Evolutionary conservation across 192 early-diverging fungal species (phyloP).

Genomic region (Coemansia sp.): DNA sequence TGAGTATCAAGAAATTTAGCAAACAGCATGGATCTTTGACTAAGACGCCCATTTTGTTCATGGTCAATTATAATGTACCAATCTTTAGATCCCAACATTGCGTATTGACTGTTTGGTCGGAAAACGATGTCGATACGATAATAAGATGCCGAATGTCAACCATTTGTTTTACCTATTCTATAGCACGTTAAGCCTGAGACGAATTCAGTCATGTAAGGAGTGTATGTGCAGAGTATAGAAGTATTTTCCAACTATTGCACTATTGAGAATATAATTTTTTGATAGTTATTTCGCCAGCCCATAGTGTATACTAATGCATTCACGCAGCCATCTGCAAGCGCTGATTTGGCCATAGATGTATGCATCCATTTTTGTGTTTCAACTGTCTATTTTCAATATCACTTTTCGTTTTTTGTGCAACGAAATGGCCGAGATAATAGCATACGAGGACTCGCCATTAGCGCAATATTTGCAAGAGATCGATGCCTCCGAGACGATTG

Average conservation of each 20-base stretch:
- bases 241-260: background rate
- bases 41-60: no score
- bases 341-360: background rate
- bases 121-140: no score
- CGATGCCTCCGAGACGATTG: conserved; percentile 15
- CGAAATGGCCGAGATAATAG: conserved; percentile 38
- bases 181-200: no score
- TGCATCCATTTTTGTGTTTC: background rate
- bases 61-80: no score
- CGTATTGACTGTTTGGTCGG: no score
- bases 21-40: no score
- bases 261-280: background rate
- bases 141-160: no score
- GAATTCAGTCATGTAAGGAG: no score
- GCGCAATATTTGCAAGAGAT: conserved; percentile 42
- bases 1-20: no score
- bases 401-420: background rate
- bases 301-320: background rate
- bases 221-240: background rate
- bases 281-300: background rate
- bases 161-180: no score
- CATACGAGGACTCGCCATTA: conserved; percentile 47
- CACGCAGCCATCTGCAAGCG: background rate
- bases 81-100: no score
- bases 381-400: background rate